These are phyloP conservation scores for Triadica sebifera DNA, from an alignment of 345 rosid genomes.

Conservation along the genomic window DNA sequence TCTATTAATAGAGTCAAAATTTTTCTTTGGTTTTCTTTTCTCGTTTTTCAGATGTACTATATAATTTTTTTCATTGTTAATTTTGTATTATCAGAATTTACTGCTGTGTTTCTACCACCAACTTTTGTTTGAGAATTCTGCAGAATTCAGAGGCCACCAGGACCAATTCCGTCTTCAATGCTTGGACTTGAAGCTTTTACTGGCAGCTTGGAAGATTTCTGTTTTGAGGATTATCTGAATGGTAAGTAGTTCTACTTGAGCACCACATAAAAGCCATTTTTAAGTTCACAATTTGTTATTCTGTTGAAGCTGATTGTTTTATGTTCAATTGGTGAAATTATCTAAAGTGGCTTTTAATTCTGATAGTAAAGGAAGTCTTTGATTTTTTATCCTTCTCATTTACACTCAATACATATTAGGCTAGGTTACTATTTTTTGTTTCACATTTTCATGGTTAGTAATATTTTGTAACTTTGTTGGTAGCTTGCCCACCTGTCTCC, in stretches of 20 bases:
- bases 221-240: slow-evolving; percentile 87
- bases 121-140: slow-evolving; percentile 16
- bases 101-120: background rate
- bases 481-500: background rate
- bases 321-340: background rate
- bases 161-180: slow-evolving; percentile 90
- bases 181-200: slow-evolving; percentile 81
- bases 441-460: background rate
- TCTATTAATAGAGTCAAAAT: background rate
- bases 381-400: background rate
- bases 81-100: slow-evolving; percentile 3
- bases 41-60: background rate
- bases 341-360: background rate
- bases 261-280: background rate
- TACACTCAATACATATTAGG: background rate
- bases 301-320: background rate
- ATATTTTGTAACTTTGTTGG: background rate
- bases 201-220: slow-evolving; percentile 77
- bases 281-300: background rate
- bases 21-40: background rate
- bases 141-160: slow-evolving; percentile 93
- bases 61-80: background rate
- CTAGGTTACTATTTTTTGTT: background rate
- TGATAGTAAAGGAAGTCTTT: background rate
- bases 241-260: slow-evolving; percentile 52